These are phyloP conservation scores for Encephalitozoon cuniculi DNA, from an alignment of 371 early-diverging fungal species.

Conservation along the genomic window DNA sequence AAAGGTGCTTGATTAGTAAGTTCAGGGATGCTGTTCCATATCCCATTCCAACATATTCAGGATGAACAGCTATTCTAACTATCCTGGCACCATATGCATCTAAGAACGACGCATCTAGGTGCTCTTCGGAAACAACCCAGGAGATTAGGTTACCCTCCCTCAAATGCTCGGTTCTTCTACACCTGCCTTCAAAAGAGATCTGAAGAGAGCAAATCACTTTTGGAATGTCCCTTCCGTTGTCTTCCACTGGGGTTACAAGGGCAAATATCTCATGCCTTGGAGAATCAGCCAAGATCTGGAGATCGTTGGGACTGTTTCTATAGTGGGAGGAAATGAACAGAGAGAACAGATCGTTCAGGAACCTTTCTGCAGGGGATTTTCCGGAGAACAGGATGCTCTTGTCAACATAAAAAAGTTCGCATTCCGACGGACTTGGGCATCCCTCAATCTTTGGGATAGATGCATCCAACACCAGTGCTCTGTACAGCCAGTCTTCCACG, in stretches of 20 bases:
- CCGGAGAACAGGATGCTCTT: constrained; percentile 85
- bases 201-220: constrained; percentile 80
- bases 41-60: constrained; percentile 88
- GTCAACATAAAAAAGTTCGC: constrained; percentile 84
- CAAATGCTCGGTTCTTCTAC: constrained; percentile 65
- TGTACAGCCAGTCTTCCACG: constrained; percentile 89
- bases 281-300: constrained; percentile 89
- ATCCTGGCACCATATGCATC: constrained; percentile 82
- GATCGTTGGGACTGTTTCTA: constrained; percentile 96
- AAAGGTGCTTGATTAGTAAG: constrained; percentile 70
- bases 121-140: constrained; percentile 84
- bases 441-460: constrained; percentile 63
- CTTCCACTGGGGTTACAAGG: constrained; percentile 74
- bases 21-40: constrained; percentile 81
- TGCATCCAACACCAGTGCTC: constrained; percentile 80
- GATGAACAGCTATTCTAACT: constrained; percentile 98
- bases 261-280: constrained; percentile 94
- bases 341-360: constrained; percentile 87
- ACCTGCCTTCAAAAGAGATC: constrained; percentile 81
- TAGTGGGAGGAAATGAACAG: constrained; percentile 94
- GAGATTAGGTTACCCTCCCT: constrained; percentile 92
- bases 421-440: constrained; percentile 80
- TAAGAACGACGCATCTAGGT: constrained; percentile 88
- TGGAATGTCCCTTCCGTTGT: constrained; percentile 65
- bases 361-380: constrained; percentile 83